These are phyloP conservation scores for Vinca major DNA, from an alignment of 305 asterid species.

Conservation along the genomic window DNA sequence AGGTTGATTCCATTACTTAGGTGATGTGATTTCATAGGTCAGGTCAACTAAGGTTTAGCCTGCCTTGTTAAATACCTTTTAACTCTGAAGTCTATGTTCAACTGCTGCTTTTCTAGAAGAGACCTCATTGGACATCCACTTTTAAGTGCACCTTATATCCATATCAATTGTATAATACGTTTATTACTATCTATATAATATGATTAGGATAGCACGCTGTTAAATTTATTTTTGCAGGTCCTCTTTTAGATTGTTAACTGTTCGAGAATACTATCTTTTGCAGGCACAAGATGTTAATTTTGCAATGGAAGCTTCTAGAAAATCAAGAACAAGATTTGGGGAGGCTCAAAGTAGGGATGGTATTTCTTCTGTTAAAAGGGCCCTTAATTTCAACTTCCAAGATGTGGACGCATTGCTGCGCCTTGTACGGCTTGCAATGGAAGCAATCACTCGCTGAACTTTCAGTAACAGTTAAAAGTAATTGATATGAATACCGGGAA, in stretches of 20 bases:
- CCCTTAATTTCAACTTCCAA: constrained; percentile 84
- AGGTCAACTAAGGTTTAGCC: neutral
- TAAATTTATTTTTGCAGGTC: neutral
- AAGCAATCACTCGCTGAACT: constrained; percentile 48
- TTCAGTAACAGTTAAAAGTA: neutral
- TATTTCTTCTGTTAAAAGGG: constrained; percentile 51
- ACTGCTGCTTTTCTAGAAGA: too few species aligned
- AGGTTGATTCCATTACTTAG: too few species aligned
- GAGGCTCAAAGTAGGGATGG: constrained; percentile 52
- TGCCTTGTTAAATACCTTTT: neutral
- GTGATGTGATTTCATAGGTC: neutral
- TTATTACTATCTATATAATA: neutral
- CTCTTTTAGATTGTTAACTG: neutral
- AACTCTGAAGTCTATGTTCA: too few species aligned
- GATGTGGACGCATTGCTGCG: constrained; percentile 75
- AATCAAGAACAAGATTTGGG: constrained; percentile 55
- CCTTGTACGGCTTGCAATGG: constrained; percentile 78
- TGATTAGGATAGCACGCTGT: neutral
- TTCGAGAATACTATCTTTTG: constrained; percentile 16
- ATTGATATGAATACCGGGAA: constrained; percentile 12
- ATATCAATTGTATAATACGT: neutral
- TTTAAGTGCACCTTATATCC: neutral
- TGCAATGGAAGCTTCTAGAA: constrained; percentile 96
- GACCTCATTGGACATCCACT: neutral
- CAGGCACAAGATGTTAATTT: constrained; percentile 72